Evolutionary conservation across 2,329 filamentous ascomycete genomes (phyloP), one percentile per base, ranked within the genome.

Genomic region (Fusarium nygamai): DNA sequence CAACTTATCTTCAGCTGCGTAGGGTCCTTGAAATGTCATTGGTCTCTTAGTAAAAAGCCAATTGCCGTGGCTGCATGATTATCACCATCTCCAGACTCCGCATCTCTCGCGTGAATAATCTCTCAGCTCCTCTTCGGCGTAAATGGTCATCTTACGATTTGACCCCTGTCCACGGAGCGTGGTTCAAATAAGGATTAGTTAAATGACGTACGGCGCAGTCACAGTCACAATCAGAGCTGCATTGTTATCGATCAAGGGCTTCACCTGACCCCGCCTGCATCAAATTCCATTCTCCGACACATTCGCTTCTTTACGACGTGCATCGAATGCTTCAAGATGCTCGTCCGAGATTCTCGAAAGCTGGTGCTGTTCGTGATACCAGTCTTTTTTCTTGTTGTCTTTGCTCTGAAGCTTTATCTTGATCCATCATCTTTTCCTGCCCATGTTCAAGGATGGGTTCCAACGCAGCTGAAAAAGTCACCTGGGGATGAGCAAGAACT

Each of bases 311-410:
- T 16, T 29, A 33, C 46, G 34, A 51, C 34, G 34, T 41, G 51
- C 34, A n/a, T 16, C 48, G 22, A n/a, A 57, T 13, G 20, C 33
- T 51, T 47, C 75, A 73, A 57, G 41, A 83, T 83, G 82, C 64
- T 83, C 39, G 74, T 80, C 31, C 76, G 78, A 54, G 81, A 83
- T 58, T 64, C 80, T 31, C 79, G 76, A 71, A 80, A 81, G 8
- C 61, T 82, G 29, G 69, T 74, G n/a, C 67, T 84, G 29, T 59
- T 82, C 12, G 31, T 81, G 8, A 77, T 77, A 20, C 80, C 80
- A 8, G 39, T 80, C 1, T n/a, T 81, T 19, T 50, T 81, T 4
- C 56, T 84, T n/a, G 27, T 81, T n/a, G 75, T 81, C 24, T 63
- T 83, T 53, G 77, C 64, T 16, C 47, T 80, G 8, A 68, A 61